These are phyloP conservation scores for Metarhizium humberi DNA, from an alignment of 2,329 filamentous ascomycete genomes.

Conservation along the genomic window DNA sequence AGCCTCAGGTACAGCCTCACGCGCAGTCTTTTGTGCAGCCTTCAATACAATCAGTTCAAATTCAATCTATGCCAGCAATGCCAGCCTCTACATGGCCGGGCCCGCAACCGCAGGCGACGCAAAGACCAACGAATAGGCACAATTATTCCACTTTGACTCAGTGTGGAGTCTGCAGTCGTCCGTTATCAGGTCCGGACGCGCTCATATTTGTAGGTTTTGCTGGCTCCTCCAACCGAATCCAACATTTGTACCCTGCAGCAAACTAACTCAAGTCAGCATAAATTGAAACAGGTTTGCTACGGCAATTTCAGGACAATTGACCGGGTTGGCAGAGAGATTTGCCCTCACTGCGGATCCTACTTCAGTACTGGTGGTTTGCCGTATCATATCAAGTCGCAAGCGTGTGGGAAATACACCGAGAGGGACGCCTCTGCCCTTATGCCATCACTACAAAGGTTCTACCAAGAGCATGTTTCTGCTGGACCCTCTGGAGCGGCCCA, in stretches of 20 bases:
- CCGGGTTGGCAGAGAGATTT: constrained; percentile 24
- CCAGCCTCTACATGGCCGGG: neutral
- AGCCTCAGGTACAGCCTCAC: neutral
- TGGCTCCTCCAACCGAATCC: neutral
- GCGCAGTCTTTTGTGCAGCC: neutral
- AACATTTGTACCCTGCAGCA: neutral
- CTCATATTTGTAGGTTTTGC: constrained; percentile 21
- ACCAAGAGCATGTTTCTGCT: neutral
- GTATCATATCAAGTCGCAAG: constrained; percentile 34
- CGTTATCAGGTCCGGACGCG: constrained; percentile 22
- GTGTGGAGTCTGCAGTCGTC: constrained; percentile 23
- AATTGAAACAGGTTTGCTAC: constrained; percentile 16
- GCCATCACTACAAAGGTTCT: constrained; percentile 2
- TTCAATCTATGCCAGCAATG: neutral
- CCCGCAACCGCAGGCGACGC: neutral
- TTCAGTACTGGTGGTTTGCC: constrained; percentile 31
- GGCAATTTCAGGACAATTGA: constrained; percentile 7
- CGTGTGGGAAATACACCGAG: constrained; percentile 34
- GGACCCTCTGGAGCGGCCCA: neutral
- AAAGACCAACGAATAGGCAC: neutral
- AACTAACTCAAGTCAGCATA: constrained; percentile 14
- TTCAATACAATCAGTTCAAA: neutral
- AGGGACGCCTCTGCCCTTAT: constrained; percentile 4
- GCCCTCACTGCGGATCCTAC: constrained; percentile 33
- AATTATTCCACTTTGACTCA: constrained; percentile 7